These are phyloP conservation scores for Solanum hybrid DNA, from an alignment of 305 asterid genomes.

Conservation along the genomic window DNA sequence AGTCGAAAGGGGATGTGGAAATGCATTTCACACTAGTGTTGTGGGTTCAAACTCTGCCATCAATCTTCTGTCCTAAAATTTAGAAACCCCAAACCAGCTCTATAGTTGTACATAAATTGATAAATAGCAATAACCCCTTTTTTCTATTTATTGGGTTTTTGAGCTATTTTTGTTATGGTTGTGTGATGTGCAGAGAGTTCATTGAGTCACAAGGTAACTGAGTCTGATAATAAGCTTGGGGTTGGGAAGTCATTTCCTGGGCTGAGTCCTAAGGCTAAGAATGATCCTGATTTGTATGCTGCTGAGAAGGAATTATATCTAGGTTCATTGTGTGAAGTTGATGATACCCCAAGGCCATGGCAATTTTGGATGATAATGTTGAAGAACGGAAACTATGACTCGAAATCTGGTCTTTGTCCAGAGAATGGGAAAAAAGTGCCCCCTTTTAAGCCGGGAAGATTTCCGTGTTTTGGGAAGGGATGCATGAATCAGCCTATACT, in stretches of 20 bases:
- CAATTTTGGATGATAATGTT: constrained; percentile 81
- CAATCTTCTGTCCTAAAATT: neutral
- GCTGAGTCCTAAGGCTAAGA: constrained; percentile 23
- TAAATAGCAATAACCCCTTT: neutral
- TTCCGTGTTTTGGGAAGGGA: constrained; percentile 64
- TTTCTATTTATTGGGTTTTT: neutral
- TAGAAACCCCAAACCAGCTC: neutral
- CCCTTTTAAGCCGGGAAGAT: constrained; percentile 49
- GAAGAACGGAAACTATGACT: constrained; percentile 64
- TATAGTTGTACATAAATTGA: neutral
- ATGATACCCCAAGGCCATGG: constrained; percentile 36
- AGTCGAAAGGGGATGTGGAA: neutral
- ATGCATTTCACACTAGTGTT: neutral
- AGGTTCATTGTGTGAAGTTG: constrained; percentile 46
- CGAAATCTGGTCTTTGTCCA: constrained; percentile 53
- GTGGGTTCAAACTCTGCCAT: neutral
- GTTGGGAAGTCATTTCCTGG: constrained; percentile 46
- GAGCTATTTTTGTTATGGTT: neutral
- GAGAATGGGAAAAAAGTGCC: constrained; percentile 47
- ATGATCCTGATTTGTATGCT: constrained; percentile 51
- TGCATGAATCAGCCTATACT: constrained; percentile 67
- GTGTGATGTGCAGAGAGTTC: constrained; percentile 14
- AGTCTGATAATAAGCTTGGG: constrained; percentile 47
- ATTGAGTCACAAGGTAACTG: constrained; percentile 42
- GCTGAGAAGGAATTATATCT: constrained; percentile 57